A percentile compares a stretch with the other conserved stretches of the same genome.
These are phyloP conservation scores for Podospora pseudoanserina DNA, from an alignment of 495 filamentous ascomycete genomes.

Conservation along the genomic window DNA sequence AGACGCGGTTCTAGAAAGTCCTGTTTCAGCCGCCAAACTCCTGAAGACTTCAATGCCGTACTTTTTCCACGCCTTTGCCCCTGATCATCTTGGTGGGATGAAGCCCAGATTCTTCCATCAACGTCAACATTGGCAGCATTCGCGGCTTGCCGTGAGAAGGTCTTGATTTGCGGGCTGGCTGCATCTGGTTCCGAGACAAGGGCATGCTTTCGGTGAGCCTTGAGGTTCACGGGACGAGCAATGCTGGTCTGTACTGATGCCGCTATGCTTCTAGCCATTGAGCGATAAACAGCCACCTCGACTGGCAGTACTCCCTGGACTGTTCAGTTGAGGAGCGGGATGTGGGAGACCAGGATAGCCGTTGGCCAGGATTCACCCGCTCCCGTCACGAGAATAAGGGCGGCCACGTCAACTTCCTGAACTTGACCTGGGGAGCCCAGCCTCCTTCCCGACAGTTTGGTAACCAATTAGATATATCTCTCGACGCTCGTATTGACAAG, in stretches of 20 bases:
- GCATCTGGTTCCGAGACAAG: not conserved
- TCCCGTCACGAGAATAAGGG: not conserved
- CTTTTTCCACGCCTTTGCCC: not conserved
- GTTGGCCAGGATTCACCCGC: not conserved
- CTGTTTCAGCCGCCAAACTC: not conserved
- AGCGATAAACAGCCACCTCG: not conserved
- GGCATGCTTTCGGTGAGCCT: not conserved
- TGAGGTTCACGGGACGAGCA: not conserved
- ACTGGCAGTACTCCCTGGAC: not conserved
- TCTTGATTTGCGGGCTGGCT: not conserved
- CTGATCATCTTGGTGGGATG: not conserved
- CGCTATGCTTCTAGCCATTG: not conserved
- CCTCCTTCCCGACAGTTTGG: not conserved
- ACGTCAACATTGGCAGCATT: not conserved
- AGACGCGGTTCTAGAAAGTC: not conserved
- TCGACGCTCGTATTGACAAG: not conserved
- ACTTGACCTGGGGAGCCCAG: not conserved
- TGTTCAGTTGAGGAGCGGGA: not conserved
- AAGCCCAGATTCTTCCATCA: not conserved
- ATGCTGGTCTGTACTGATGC: not conserved
- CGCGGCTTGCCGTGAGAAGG: not conserved
- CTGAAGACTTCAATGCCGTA: not conserved
- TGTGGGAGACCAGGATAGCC: not conserved
- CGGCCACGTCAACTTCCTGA: not conserved
- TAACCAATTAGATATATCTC: not conserved